These are phyloP conservation scores for Calonectria montana DNA, from an alignment of 2,329 filamentous ascomycete species.

Conservation along the genomic window DNA sequence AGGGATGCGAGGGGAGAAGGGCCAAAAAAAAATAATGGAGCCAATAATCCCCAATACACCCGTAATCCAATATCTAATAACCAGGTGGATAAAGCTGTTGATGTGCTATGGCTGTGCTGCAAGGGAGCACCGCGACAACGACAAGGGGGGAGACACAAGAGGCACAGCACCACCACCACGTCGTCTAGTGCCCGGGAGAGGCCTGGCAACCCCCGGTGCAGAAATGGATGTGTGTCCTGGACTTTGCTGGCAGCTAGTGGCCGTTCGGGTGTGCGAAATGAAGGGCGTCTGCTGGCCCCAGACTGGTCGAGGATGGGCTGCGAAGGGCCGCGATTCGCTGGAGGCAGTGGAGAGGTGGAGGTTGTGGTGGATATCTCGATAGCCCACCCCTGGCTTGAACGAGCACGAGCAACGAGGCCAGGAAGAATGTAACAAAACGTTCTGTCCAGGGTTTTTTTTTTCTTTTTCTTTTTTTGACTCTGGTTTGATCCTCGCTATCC, in stretches of 20 bases:
- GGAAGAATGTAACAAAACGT: neutral
- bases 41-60: slow-evolving; percentile 16
- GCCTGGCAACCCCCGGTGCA: slow-evolving; percentile 6
- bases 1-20: neutral
- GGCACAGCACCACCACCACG: neutral
- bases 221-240: slow-evolving; percentile 1
- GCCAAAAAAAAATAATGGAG: neutral
- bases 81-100: neutral
- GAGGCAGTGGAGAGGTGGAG: neutral
- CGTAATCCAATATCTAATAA: slow-evolving; percentile 21
- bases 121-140: slow-evolving; percentile 4
- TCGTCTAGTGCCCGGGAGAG: neutral
- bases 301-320: slow-evolving; percentile 14
- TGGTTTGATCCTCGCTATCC: slow-evolving; percentile 3
- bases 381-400: slow-evolving; percentile 11
- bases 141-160: neutral
- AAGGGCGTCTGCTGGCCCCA: slow-evolving; percentile 31
- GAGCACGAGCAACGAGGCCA: neutral
- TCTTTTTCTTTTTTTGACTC: neutral
- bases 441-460: neutral
- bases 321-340: slow-evolving; percentile 18
- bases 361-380: slow-evolving; percentile 17
- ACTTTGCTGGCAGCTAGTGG: slow-evolving; percentile 12
- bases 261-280: slow-evolving; percentile 37
- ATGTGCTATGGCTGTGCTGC: slow-evolving; percentile 4